These are phyloP conservation scores for Firmiana major DNA, from an alignment of 345 rosid species.

Conservation along the genomic window DNA sequence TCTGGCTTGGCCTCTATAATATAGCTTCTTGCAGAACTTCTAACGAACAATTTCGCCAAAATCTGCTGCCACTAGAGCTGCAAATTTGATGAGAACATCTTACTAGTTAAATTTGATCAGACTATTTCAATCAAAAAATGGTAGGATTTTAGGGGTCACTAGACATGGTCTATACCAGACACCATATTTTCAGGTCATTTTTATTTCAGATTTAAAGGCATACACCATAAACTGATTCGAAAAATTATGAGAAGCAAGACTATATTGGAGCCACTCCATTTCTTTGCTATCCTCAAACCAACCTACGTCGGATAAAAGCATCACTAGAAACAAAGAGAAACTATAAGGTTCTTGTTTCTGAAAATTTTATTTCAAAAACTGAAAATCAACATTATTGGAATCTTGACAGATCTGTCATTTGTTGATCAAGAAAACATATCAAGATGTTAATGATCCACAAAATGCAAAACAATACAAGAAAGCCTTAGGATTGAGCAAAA, in stretches of 20 bases:
- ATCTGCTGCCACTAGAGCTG: too few relatives aligned
- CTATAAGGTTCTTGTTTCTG: not conserved
- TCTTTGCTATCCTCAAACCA: not conserved
- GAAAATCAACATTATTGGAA: slow-evolving; percentile 1
- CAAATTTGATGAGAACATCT: too few relatives aligned
- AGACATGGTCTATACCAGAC: not conserved
- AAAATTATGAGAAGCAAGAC: not conserved
- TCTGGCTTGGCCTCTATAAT: too few relatives aligned
- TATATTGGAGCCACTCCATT: not conserved
- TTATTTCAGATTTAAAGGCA: not conserved
- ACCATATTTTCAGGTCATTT: not conserved
- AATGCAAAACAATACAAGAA: slow-evolving; percentile 1
- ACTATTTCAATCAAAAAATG: not conserved
- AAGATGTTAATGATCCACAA: slow-evolving; percentile 18
- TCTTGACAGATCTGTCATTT: slow-evolving; percentile 16
- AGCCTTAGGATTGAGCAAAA: not conserved
- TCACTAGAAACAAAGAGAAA: slow-evolving; percentile 2
- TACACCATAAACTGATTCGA: not conserved
- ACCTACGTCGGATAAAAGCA: not conserved
- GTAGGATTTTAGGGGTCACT: not conserved
- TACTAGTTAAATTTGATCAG: too few relatives aligned
- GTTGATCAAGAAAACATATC: slow-evolving; percentile 15
- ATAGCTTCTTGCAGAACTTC: too few relatives aligned
- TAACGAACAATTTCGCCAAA: too few relatives aligned
- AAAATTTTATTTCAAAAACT: slow-evolving; percentile 14